phyloP scores from a whole-genome alignment of 139 green algal genomes.

The Micractinium sp. region DNA sequence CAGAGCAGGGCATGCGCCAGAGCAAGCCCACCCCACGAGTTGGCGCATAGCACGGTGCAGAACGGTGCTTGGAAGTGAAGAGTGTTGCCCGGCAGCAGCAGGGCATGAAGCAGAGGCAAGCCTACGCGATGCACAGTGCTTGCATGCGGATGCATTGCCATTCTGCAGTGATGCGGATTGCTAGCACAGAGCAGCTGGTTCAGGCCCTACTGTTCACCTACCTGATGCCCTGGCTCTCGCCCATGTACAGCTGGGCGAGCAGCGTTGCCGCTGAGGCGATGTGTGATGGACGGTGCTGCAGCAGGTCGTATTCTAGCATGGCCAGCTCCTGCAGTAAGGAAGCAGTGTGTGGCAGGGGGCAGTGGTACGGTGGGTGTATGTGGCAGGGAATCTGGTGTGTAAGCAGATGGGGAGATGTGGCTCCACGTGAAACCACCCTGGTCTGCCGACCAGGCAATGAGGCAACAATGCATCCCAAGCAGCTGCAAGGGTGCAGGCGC shows the following conservation, averaged over 20 bases:
- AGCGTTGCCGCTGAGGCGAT: slow-evolving; percentile 46
- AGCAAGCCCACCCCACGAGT: no score
- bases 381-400: no score
- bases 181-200: background rate
- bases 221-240: background rate
- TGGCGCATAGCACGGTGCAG: no score
- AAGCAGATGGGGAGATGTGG: no score
- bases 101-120: background rate
- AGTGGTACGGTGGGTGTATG: no score
- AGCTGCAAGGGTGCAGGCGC: slow-evolving; percentile 10
- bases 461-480: background rate
- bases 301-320: slow-evolving; percentile 53
- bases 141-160: no score
- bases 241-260: slow-evolving; percentile 34
- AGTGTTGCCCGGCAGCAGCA: no score
- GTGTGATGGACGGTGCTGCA: slow-evolving; percentile 36
- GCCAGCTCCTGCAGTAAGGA: slow-evolving; percentile 49
- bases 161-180: background rate
- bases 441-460: background rate
- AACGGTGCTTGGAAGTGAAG: no score
- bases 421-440: no score
- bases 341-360: no score
- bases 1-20: background rate
- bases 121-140: background rate
- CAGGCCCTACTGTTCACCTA: background rate